Conservation (phyloP, 1,139 yeast species). For the Kodamaea sp. region DNA sequence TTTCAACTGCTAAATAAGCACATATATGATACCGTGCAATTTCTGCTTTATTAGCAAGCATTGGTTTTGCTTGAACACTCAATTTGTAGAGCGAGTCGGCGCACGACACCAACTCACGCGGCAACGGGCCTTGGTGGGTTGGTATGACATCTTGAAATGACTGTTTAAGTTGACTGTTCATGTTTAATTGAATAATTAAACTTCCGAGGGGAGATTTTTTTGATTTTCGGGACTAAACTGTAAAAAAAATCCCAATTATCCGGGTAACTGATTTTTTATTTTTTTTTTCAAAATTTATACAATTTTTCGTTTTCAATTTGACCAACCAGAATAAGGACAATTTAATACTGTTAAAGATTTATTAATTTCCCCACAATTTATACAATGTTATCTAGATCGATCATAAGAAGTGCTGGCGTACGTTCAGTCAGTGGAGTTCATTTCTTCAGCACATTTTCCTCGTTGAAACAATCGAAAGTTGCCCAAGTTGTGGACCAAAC, state of each 20-base stretch:
- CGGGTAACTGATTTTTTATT: conserved; percentile 5
- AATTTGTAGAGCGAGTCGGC: conserved; percentile 50
- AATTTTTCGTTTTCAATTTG: conserved; percentile 7
- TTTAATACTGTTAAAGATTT: background rate
- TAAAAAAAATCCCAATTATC: background rate
- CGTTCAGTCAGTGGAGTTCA: conserved; percentile 13
- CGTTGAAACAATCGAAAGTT: conserved; percentile 11
- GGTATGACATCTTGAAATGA: conserved; percentile 49
- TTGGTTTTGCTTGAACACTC: conserved; percentile 47
- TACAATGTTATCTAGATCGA: conserved; percentile 23
- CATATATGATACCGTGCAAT: conserved; percentile 64
- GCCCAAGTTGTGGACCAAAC: conserved; percentile 21
- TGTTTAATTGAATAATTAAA: too few species aligned
- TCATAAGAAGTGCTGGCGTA: conserved; percentile 14
- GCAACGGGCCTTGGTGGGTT: conserved; percentile 43
- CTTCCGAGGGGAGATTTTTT: too few species aligned
- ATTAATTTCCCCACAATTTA: background rate
- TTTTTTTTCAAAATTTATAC: background rate
- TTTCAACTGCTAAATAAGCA: conserved; percentile 57
- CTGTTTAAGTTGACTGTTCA: conserved; percentile 25
- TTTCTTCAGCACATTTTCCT: conserved; percentile 15
- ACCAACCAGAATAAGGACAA: conserved; percentile 23
- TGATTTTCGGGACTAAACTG: too few species aligned
- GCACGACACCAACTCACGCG: conserved; percentile 45
- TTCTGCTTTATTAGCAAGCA: conserved; percentile 50